Percentiles rank a stretch among this genome's conserved stretches.
phyloP scores from a whole-genome alignment of 768 basidiomycete genomes.

The Terana coerulea region DNA sequence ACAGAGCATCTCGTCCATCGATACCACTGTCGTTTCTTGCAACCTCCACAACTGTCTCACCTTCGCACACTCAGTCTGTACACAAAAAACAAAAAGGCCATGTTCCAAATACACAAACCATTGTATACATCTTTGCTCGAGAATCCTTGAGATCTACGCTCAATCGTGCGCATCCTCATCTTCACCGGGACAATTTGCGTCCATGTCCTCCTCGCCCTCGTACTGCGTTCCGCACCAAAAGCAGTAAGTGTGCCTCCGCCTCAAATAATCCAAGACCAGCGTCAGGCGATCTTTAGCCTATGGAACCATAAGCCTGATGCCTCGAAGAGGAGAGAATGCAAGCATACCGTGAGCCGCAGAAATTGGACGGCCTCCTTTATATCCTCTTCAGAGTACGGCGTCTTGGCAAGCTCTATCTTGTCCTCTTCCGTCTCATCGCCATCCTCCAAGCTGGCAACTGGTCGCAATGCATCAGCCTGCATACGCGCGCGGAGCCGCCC shows the following conservation, averaged over 20 bases:
- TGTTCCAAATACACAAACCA: background rate
- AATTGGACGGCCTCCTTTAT: slow-evolving; percentile 68
- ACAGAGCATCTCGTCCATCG: background rate
- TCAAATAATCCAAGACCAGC: slow-evolving; percentile 69
- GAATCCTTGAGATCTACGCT: slow-evolving; percentile 13
- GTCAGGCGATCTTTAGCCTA: slow-evolving; percentile 71
- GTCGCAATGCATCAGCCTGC: slow-evolving; percentile 66
- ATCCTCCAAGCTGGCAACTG: slow-evolving; percentile 37
- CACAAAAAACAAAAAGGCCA: slow-evolving; percentile 2
- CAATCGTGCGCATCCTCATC: slow-evolving; percentile 80
- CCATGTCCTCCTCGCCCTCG: slow-evolving; percentile 54
- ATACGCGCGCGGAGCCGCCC: slow-evolving; percentile 69
- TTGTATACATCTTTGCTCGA: background rate
- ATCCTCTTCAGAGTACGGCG: slow-evolving; percentile 46
- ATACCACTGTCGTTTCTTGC: slow-evolving; percentile 10
- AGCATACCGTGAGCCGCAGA: slow-evolving; percentile 57
- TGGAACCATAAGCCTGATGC: no score
- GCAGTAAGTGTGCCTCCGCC: slow-evolving; percentile 70
- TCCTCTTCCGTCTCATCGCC: slow-evolving; percentile 13
- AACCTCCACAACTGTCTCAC: background rate
- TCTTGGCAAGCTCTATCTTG: slow-evolving; percentile 21
- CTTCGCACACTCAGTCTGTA: slow-evolving; percentile 2
- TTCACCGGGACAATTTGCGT: slow-evolving; percentile 64
- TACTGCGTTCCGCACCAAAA: slow-evolving; percentile 89
- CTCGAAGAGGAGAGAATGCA: background rate